Evolutionary conservation across 2,329 filamentous ascomycete genomes (phyloP).

Genomic region (Venturiaceae sp.): DNA sequence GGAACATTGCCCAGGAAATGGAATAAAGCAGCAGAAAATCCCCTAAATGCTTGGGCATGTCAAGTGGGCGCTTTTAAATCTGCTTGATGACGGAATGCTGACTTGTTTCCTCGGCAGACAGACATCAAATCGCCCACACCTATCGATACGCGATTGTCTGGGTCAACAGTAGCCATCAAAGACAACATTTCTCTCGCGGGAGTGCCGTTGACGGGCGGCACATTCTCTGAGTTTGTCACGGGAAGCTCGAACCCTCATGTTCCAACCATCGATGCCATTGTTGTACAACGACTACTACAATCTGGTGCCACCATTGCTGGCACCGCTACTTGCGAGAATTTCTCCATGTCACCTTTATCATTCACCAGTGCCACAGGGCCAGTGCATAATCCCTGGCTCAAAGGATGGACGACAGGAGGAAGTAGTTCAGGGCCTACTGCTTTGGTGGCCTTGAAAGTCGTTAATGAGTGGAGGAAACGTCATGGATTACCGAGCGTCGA

Average conservation of each 20-base stretch:
- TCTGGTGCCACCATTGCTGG: slow-evolving; percentile 33
- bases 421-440: slow-evolving; percentile 23
- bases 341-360: slow-evolving; percentile 32
- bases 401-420: slow-evolving; percentile 25
- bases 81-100: no score
- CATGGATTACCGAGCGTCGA: slow-evolving; percentile 12
- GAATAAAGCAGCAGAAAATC: slow-evolving; percentile 11
- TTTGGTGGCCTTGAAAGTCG: slow-evolving; percentile 21
- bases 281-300: slow-evolving; percentile 32
- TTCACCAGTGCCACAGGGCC: slow-evolving; percentile 35
- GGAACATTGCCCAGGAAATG: slow-evolving; percentile 14
- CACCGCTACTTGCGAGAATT: slow-evolving; percentile 38
- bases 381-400: slow-evolving; percentile 30
- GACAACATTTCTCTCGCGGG: slow-evolving; percentile 38
- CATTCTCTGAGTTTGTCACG: slow-evolving; percentile 25
- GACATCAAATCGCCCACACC: slow-evolving; percentile 9
- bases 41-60: slow-evolving; percentile 18
- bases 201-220: slow-evolving; percentile 35
- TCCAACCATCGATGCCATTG: slow-evolving; percentile 33
- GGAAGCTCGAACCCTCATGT: slow-evolving; percentile 23
- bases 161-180: slow-evolving; percentile 31
- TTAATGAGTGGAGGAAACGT: slow-evolving; percentile 15
- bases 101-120: neutral
- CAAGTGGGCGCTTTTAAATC: neutral
- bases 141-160: slow-evolving; percentile 13